Conservation (phyloP, 2,329 filamentous ascomycete species). For the Westerdykella sp. region DNA sequence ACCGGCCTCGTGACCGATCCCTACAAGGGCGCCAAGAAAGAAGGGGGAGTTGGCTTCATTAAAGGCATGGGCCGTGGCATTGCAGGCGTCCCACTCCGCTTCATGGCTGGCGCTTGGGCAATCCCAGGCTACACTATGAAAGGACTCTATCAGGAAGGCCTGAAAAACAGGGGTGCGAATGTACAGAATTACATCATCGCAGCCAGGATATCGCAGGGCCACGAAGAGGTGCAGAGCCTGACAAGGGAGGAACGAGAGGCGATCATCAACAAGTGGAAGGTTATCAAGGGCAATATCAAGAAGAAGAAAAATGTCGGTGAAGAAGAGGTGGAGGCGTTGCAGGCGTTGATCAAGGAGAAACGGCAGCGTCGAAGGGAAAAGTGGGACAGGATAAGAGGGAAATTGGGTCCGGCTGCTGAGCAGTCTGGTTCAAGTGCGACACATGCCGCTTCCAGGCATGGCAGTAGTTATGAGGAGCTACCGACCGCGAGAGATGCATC, state of each 20-base stretch:
- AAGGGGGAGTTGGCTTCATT: constrained; percentile 60
- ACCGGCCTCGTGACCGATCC: constrained; percentile 77
- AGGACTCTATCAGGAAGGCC: constrained; percentile 71
- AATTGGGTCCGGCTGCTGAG: neutral
- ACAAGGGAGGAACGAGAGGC: constrained; percentile 56
- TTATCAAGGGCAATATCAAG: constrained; percentile 53
- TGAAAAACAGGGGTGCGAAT: constrained; percentile 62
- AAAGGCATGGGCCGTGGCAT: constrained; percentile 81
- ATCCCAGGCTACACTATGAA: constrained; percentile 78
- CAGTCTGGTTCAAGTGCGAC: neutral
- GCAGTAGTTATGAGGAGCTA: neutral
- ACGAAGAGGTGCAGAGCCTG: constrained; percentile 55
- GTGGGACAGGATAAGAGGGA: constrained; percentile 19
- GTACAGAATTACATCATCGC: constrained; percentile 75
- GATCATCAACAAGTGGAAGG: constrained; percentile 61
- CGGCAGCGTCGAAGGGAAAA: constrained; percentile 31
- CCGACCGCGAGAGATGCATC: neutral
- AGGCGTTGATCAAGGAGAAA: constrained; percentile 37
- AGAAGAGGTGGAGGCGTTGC: constrained; percentile 47
- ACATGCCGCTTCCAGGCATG: too few relatives aligned
- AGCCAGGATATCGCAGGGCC: constrained; percentile 68
- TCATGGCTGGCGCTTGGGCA: constrained; percentile 59
- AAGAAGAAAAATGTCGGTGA: constrained; percentile 48
- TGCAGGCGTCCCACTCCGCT: constrained; percentile 74
- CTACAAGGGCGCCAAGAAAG: constrained; percentile 59